Evolutionary conservation across 306 rosid species (phyloP).

Genomic region (Boehmeria nivea): DNA sequence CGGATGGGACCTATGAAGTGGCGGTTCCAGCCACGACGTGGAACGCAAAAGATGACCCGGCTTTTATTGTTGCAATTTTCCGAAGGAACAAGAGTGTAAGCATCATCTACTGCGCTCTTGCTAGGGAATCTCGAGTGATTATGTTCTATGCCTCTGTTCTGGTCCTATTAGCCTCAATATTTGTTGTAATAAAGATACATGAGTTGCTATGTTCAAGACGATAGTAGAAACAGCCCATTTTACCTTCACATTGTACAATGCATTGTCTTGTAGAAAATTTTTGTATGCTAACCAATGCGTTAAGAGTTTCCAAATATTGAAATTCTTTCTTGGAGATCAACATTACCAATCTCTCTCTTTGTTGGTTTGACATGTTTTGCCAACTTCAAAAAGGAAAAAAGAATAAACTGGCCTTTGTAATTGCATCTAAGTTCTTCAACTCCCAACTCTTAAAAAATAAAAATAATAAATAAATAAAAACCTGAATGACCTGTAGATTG

Average conservation of each 20-base stretch:
- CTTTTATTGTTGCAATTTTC: conserved; percentile 60
- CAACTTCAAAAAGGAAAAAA: too few relatives aligned
- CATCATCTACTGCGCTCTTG: conserved; percentile 60
- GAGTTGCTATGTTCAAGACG: conserved; percentile 14
- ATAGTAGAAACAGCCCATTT: conserved; percentile 1
- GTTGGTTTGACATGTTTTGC: too few relatives aligned
- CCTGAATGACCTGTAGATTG: too few relatives aligned
- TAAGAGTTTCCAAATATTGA: background rate
- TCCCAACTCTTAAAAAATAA: too few relatives aligned
- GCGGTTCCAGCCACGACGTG: conserved; percentile 67
- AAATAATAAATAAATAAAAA: too few relatives aligned
- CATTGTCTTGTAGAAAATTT: background rate
- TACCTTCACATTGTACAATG: too few relatives aligned
- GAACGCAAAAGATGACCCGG: conserved; percentile 65
- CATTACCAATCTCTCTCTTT: too few relatives aligned
- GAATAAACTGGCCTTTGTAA: too few relatives aligned
- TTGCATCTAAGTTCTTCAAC: background rate
- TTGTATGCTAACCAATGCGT: background rate
- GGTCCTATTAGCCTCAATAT: conserved; percentile 18
- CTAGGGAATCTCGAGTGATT: conserved; percentile 50
- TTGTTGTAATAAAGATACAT: conserved; percentile 14
- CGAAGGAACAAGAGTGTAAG: conserved; percentile 41
- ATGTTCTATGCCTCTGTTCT: conserved; percentile 31
- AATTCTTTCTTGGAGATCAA: background rate
- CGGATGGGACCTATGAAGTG: conserved; percentile 55